Conservation (phyloP, 257 asterid species). For the Capsicum pubescens region DNA sequence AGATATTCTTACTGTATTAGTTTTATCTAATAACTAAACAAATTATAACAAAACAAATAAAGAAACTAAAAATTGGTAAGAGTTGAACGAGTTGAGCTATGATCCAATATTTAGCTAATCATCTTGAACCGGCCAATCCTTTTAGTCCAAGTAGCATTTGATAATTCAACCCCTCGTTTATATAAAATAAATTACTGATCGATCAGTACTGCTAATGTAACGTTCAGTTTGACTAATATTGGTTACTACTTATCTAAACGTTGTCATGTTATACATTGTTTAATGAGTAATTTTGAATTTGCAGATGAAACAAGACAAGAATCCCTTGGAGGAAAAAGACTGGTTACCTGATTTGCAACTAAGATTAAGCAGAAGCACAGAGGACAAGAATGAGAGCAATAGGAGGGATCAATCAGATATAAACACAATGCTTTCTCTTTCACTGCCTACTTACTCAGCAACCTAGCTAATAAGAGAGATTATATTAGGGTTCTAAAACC, state of each 20-base stretch:
- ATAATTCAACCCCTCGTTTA: no score
- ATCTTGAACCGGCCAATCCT: no score
- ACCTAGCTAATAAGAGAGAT: not conserved
- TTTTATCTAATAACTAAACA: no score
- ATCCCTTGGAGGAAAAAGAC: constrained; percentile 35
- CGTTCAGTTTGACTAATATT: not conserved
- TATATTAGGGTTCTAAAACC: not conserved
- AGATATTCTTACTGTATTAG: no score
- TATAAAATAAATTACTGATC: no score
- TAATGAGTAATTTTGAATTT: not conserved
- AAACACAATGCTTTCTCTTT: constrained; percentile 82
- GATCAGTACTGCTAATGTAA: no score
- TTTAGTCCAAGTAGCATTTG: no score
- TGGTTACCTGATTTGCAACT: constrained; percentile 59
- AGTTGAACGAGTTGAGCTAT: no score
- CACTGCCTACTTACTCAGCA: constrained; percentile 46
- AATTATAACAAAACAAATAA: no score
- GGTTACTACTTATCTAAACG: no score
- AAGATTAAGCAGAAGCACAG: constrained; percentile 50
- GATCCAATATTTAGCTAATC: no score
- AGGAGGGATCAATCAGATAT: constrained; percentile 52
- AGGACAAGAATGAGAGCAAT: constrained; percentile 39
- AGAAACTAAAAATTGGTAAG: no score
- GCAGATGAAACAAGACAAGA: constrained; percentile 54
- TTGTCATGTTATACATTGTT: not conserved